These are phyloP conservation scores for Reticulascus tulasneorum DNA, from an alignment of 2,329 filamentous ascomycete genomes.

Conservation along the genomic window DNA sequence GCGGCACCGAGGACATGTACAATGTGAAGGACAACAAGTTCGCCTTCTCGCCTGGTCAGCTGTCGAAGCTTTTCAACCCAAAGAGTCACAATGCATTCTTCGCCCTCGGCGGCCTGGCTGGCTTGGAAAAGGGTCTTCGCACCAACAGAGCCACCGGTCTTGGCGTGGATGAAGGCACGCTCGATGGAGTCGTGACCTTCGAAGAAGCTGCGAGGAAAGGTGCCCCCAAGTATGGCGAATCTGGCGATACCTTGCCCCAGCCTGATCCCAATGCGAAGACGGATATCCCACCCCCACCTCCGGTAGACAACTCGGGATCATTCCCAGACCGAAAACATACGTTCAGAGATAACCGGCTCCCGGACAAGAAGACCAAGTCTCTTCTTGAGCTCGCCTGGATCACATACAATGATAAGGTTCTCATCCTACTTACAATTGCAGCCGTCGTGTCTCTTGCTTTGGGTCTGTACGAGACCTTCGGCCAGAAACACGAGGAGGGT, in stretches of 20 bases:
- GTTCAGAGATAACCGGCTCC: slow-evolving; percentile 56
- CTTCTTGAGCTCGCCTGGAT: slow-evolving; percentile 61
- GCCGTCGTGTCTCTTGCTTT: slow-evolving; percentile 65
- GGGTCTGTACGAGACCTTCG: slow-evolving; percentile 64
- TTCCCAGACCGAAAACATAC: slow-evolving; percentile 54
- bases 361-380: slow-evolving; percentile 55
- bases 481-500: slow-evolving; percentile 34
- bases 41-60: slow-evolving; percentile 67
- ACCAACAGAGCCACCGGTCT: slow-evolving; percentile 63
- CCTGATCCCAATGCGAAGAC: slow-evolving; percentile 16
- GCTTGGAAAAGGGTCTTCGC: slow-evolving; percentile 69
- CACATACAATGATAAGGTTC: slow-evolving; percentile 70
- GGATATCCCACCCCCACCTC: slow-evolving; percentile 10
- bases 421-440: slow-evolving; percentile 65
- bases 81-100: slow-evolving; percentile 74
- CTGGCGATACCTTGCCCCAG: slow-evolving; percentile 26
- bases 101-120: slow-evolving; percentile 67
- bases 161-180: slow-evolving; percentile 61
- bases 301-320: slow-evolving; percentile 4
- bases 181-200: slow-evolving; percentile 65
- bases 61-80: slow-evolving; percentile 74
- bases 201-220: slow-evolving; percentile 51
- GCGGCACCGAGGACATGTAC: slow-evolving; percentile 68
- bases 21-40: slow-evolving; percentile 64
- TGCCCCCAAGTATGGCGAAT: slow-evolving; percentile 28